Evolutionary conservation across 2,329 filamentous ascomycete genomes (phyloP), one percentile per base, ranked within the genome.

Genomic region (Grosmannia penicillata): DNA sequence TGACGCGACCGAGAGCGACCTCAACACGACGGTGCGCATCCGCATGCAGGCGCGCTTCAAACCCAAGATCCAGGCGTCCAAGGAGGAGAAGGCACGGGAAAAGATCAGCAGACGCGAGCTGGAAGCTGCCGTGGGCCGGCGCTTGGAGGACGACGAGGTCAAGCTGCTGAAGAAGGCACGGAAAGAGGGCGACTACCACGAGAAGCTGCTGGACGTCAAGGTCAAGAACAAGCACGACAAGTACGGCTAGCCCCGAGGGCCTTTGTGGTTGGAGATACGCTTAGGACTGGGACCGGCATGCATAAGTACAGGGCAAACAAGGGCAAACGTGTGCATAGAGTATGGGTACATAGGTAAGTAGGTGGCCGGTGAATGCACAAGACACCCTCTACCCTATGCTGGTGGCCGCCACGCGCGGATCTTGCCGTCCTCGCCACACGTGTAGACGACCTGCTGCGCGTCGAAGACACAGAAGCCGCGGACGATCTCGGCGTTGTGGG

Each of bases 41-140:
- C 80, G 87, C 38, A 95, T 96, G 87, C 89, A 96, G 62, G 85
- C 89, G 18, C 70, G 83, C 36, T 96, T 93, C 64, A 95, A 95
- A 65, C 87, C 89, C 8, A 72, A 72, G 45, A 58, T 91, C 33
- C 82, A 80, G 58, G 79, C 79, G 9, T 73, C 69, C 1, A 93
- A 87, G 60, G 85, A 87, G 54, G 82, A 84, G 46, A 91, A 82
- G 62, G 81, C 82, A 0, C 70, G 72, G 48, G 78, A 89, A 50
- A 93, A 89, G 63, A 83, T 98, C 41, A 89, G 78, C 51, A 70
- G 82, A 44, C 79, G 79, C 51, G 85, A 95, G 59, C 62, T 95
- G 33, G 87, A 95, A 60, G 77, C 76, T 33, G 77, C 81, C 4
- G 84, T 80, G 1, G 87, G 87, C 1, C 63, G 86, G 43, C 68